Evolutionary conservation across 148 eudicot species (phyloP).

Genomic region (Vaccinium darrowii): DNA sequence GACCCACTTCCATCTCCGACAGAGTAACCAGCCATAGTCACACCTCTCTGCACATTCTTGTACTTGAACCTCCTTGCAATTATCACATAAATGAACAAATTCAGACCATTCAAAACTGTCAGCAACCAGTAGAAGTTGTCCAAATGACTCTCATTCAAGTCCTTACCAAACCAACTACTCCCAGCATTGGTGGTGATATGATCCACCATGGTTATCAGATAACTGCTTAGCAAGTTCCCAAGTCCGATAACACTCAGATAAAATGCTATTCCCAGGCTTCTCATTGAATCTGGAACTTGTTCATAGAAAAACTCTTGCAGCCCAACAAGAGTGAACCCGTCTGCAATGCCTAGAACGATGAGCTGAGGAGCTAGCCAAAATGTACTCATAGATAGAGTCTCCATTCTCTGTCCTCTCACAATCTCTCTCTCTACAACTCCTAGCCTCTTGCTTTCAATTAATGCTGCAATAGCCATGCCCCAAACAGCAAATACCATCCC

Average conservation of each 20-base stretch:
- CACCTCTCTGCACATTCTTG: constrained; percentile 19
- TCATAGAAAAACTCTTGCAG: constrained; percentile 23
- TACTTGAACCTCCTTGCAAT: constrained; percentile 12
- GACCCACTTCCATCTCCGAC: not conserved
- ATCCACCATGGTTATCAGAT: constrained; percentile 18
- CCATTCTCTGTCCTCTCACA: not conserved
- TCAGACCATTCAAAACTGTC: constrained; percentile 18
- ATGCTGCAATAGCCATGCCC: constrained; percentile 6
- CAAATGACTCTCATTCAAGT: constrained; percentile 14
- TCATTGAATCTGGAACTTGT: constrained; percentile 26
- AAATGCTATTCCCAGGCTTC: constrained; percentile 20
- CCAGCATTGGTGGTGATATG: constrained; percentile 10
- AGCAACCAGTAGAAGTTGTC: constrained; percentile 24
- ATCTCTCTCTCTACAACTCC: not conserved
- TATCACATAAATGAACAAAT: constrained; percentile 9
- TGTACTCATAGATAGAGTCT: not conserved
- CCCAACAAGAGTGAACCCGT: constrained; percentile 24
- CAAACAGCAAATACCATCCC: constrained; percentile 14
- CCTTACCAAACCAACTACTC: constrained; percentile 21
- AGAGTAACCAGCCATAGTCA: not conserved
- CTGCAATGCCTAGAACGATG: constrained; percentile 17
- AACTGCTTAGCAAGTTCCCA: constrained; percentile 21
- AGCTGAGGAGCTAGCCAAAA: constrained; percentile 21
- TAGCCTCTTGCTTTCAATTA: constrained; percentile 13
- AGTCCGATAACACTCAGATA: constrained; percentile 19